Percentiles rank a stretch among this genome's conserved stretches.
Evolutionary conservation across 768 basidiomycete species (phyloP).

Genomic region (Cyclocybe aegerita): DNA sequence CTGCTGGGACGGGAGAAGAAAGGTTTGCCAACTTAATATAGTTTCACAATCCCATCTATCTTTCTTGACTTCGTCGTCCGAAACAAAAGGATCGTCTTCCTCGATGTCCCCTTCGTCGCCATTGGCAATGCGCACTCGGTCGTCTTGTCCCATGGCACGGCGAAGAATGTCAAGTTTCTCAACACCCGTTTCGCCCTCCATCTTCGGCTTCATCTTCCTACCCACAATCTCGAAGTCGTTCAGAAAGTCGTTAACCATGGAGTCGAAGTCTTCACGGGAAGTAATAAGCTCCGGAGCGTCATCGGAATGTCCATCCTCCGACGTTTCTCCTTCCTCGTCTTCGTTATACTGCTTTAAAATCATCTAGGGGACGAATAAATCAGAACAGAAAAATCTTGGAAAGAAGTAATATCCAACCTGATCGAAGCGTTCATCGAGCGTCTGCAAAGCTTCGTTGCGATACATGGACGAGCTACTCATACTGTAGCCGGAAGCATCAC

Average conservation of each 20-base stretch:
- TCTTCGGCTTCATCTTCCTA: slow-evolving; percentile 77
- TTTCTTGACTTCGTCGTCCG: slow-evolving; percentile 58
- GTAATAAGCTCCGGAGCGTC: slow-evolving; percentile 75
- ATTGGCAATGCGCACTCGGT: slow-evolving; percentile 47
- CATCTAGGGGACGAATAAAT: slow-evolving; percentile 40
- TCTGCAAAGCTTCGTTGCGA: slow-evolving; percentile 85
- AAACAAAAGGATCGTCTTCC: slow-evolving; percentile 37
- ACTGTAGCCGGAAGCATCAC: slow-evolving; percentile 90
- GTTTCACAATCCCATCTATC: slow-evolving; percentile 97
- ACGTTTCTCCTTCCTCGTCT: slow-evolving; percentile 47
- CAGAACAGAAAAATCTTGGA: neutral
- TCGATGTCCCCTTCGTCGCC: slow-evolving; percentile 51
- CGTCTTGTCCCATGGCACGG: slow-evolving; percentile 71
- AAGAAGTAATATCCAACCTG: slow-evolving; percentile 51
- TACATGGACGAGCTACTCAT: slow-evolving; percentile 98
- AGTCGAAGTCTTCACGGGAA: slow-evolving; percentile 84
- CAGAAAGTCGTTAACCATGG: slow-evolving; percentile 92
- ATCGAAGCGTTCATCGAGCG: slow-evolving; percentile 92
- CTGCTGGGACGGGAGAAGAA: neutral
- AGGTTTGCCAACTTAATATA: slow-evolving; percentile 70
- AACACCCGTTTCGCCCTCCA: slow-evolving; percentile 68
- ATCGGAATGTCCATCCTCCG: slow-evolving; percentile 46
- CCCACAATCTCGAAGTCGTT: slow-evolving; percentile 89
- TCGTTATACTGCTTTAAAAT: slow-evolving; percentile 81
- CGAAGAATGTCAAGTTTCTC: slow-evolving; percentile 84